Conservation (phyloP, 768 basidiomycete species). For the Xerocomus potaroensis region DNA sequence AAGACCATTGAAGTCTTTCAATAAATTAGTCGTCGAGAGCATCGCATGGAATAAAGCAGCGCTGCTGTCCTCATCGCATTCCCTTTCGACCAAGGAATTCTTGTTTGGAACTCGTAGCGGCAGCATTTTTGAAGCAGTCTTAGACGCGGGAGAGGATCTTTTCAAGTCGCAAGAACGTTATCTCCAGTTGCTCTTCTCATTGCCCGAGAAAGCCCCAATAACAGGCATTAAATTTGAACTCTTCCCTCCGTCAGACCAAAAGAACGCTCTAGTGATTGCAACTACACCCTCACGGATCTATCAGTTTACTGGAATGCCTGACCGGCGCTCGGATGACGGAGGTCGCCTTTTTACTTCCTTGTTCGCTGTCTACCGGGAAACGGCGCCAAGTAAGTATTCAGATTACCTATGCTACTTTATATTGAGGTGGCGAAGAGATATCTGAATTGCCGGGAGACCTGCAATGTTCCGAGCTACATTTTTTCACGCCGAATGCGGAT, state of each 20-base stretch:
- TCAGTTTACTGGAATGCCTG: slow-evolving; percentile 73
- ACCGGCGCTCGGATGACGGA: slow-evolving; percentile 67
- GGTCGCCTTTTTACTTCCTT: slow-evolving; percentile 71
- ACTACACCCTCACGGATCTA: slow-evolving; percentile 89
- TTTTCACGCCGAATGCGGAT: slow-evolving; percentile 68
- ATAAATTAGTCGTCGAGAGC: slow-evolving; percentile 83
- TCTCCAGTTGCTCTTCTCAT: slow-evolving; percentile 64
- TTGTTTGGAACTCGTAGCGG: slow-evolving; percentile 85
- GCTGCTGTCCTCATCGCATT: slow-evolving; percentile 57
- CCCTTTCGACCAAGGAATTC: slow-evolving; percentile 78
- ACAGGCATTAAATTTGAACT: slow-evolving; percentile 83
- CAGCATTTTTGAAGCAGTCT: slow-evolving; percentile 79
- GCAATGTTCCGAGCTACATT: slow-evolving; percentile 73
- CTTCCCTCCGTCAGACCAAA: slow-evolving; percentile 60
- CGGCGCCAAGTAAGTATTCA: slow-evolving; percentile 65
- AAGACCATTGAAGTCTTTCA: slow-evolving; percentile 67
- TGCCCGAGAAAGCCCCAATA: slow-evolving; percentile 78
- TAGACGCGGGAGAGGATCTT: slow-evolving; percentile 89
- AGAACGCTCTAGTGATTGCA: slow-evolving; percentile 65
- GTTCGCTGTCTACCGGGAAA: slow-evolving; percentile 71
- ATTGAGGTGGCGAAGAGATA: slow-evolving; percentile 58
- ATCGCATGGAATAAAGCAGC: slow-evolving; percentile 86
- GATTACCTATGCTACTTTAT: slow-evolving; percentile 1
- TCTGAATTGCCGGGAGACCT: slow-evolving; percentile 83
- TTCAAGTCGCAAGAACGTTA: slow-evolving; percentile 87